Evolutionary conservation across 257 asterid genomes (phyloP), one percentile per base, ranked within the genome.

Genomic region (Craterostigma plantagineum): DNA sequence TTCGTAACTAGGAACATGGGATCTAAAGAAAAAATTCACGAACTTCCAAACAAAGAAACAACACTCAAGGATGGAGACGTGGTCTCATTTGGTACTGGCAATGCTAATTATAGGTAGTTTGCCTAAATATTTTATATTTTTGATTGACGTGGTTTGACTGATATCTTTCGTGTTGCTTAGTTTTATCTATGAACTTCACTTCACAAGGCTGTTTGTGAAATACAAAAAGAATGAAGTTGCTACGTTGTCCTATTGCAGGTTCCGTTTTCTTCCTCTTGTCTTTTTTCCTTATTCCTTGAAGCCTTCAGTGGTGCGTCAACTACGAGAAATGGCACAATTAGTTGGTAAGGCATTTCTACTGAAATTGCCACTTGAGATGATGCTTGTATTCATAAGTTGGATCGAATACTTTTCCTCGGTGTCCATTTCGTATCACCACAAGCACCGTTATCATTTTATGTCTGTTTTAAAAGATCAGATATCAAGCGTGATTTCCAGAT

Each of bases 21-120:
- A 34, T 60, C 67, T 6, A 72, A 67, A 66, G 82, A 69, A 57
- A 90, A 82, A 46, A 86, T 90, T 64, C 83, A 83, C 0, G 98
- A 79, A 54, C 58, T 48, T 56, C 79, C 91, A 35, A 69, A 72
- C 53, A 90, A 60, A 63, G 95, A 90, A 65, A 45, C 70, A 38
- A 38, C 17, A 13, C 68, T 87, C 39, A 68, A 60, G 62, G 86
- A 82, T 56, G 95, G 91, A 49, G 86, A 87, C 64, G 44, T 70
- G 49, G 73, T 87, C 62, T 63, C 90, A 14, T 87, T 87, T 70
- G 98, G 98, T 49, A 76, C 95, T 59, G 98, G 98, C 42, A 74
- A 53, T 18, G 95, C 95, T 16, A 73, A 60, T 49, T 90, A 79
- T 62, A 83, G 91, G 96, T 85, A 69, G 61, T 44, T 43, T 11